phyloP scores from a whole-genome alignment of 306 rosid genomes.

The Astragalus membranaceus region DNA sequence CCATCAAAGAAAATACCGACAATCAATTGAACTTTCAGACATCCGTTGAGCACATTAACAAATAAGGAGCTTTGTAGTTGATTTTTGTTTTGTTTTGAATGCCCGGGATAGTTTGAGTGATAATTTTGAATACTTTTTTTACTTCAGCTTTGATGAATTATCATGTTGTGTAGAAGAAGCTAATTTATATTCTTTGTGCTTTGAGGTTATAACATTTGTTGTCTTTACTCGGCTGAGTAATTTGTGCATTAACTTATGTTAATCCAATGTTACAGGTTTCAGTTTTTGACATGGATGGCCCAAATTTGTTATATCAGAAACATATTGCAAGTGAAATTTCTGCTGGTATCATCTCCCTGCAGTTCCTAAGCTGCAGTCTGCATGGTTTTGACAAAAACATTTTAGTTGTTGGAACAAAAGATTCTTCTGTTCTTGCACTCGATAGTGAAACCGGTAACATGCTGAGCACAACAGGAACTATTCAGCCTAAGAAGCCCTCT shows the following conservation, averaged over 20 bases:
- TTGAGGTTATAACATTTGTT: constrained; percentile 13
- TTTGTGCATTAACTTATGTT: not conserved
- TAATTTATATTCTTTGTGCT: constrained; percentile 4
- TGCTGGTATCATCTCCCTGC: constrained; percentile 65
- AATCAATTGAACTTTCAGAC: not conserved
- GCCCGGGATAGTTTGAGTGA: not conserved
- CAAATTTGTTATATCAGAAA: constrained; percentile 57
- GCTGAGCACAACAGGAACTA: constrained; percentile 36
- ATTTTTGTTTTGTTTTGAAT: not conserved
- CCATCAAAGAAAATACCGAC: not conserved
- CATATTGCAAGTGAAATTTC: constrained; percentile 72
- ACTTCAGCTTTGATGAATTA: not conserved
- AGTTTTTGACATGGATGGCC: constrained; percentile 60
- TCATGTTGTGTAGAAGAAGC: not conserved
- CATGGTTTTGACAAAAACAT: constrained; percentile 78
- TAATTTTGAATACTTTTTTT: not conserved
- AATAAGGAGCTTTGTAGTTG: not conserved
- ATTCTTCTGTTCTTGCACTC: constrained; percentile 74
- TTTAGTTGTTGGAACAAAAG: constrained; percentile 62
- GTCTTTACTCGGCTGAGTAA: not conserved
- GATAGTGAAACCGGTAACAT: constrained; percentile 67
- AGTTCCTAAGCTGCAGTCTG: constrained; percentile 60
- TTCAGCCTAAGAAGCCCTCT: constrained; percentile 90
- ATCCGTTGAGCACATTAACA: not conserved
- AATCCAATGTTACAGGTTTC: constrained; percentile 55